Evolutionary conservation across 495 filamentous ascomycete species (phyloP), one percentile per base, ranked within the genome.

Genomic region (Sphaerosporella brunnea): DNA sequence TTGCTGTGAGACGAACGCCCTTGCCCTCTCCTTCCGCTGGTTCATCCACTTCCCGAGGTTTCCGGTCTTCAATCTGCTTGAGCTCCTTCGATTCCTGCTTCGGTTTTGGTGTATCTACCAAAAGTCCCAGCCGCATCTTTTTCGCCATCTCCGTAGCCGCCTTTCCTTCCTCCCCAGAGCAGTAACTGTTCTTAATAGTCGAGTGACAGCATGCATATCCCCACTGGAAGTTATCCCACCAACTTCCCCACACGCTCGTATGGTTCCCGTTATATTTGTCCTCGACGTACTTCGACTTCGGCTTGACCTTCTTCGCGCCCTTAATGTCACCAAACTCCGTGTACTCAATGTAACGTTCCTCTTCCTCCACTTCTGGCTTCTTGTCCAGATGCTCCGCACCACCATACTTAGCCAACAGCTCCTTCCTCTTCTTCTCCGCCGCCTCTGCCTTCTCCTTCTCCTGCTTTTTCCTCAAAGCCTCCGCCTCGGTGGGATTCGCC

Each of bases 161-260:
- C n/a, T 60, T 56, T 8, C 52, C 61, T 16, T 60, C 57, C 34
- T 53, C 43, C 15, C 90, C 92, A 0, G 92, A 95, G 64, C 90
- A 97, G 56, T 95, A 97, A 60, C 83, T 92, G 59, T 96, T 95
- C 67, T 92, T 94, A 36, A 90, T 73, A 4, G 76, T 79, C 1
- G 84, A 93, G 62, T 82, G 84, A 69, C 90, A 97, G 65, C 90
- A 97, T 20, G 83, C 73, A 63, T 93, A 97, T n/a, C 92, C 90
- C 90, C 90, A 97, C 64, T 80, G 69, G 66, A 94, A 95, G 48
- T 84, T 76, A 35, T 74, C 72, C 90, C 90, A 97, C 90, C 90
- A 97, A 59, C 85, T 94, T 28, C 90, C 90, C 83, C 87, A 97
- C 0, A 93, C 84, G 0, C 80, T 75, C 18, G 76, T 84, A 61